Conservation (phyloP, 1,139 yeast species). For the Yamadazyma atmosphaerica region DNA sequence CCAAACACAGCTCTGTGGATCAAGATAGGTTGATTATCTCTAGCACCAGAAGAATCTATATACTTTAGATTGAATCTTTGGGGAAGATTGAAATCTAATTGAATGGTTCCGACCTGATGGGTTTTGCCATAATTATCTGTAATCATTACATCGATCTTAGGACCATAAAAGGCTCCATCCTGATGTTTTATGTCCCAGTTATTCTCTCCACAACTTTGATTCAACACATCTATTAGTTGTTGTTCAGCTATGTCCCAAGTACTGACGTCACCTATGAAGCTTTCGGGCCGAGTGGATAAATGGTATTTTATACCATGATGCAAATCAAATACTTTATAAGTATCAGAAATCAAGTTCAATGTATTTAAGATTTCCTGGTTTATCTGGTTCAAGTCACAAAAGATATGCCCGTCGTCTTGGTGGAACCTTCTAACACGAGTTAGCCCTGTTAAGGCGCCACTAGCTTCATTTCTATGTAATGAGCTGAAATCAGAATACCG, state of each 20-base stretch:
- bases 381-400: constrained; percentile 83
- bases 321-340: constrained; percentile 80
- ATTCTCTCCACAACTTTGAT: constrained; percentile 51
- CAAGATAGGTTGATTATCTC: constrained; percentile 75
- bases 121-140: constrained; percentile 80
- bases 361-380: constrained; percentile 75
- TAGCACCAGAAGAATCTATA: constrained; percentile 49
- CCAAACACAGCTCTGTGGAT: constrained; percentile 96
- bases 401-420: constrained; percentile 98
- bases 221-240: constrained; percentile 64
- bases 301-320: constrained; percentile 59
- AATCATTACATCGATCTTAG: constrained; percentile 85
- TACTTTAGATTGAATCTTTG: constrained; percentile 76
- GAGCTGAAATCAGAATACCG: constrained; percentile 92
- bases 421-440: constrained; percentile 96
- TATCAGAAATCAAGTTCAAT: constrained; percentile 70
- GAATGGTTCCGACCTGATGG: constrained; percentile 96
- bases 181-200: constrained; percentile 80
- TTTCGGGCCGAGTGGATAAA: constrained; percentile 80
- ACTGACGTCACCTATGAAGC: constrained; percentile 75
- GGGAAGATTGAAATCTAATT: constrained; percentile 93
- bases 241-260: constrained; percentile 88
- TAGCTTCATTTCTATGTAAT: constrained; percentile 90
- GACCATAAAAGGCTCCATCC: constrained; percentile 99
- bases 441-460: constrained; percentile 92